Evolutionary conservation across 2,329 filamentous ascomycete species (phyloP).

Genomic region (Penicillium frequentans): DNA sequence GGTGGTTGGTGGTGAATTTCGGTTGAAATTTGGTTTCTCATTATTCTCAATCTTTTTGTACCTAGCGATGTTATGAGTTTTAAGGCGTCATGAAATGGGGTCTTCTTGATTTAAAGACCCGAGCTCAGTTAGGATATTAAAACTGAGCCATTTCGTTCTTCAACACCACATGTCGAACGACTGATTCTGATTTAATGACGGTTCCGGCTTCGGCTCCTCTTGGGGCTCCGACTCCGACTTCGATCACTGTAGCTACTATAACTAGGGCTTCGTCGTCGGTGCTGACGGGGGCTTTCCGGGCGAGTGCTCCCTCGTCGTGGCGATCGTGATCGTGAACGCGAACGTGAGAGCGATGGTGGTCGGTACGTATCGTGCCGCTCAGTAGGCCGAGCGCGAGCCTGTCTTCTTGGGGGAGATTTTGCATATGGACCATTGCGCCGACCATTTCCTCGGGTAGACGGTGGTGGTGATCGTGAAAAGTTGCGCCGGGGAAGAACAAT

Average conservation of each 20-base stretch:
- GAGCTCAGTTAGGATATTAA: not conserved
- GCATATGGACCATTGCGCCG: constrained; percentile 37
- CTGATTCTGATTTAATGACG: constrained; percentile 16
- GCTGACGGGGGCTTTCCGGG: constrained; percentile 37
- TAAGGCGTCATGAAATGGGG: not conserved
- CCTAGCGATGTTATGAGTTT: not conserved
- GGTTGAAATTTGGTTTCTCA: not conserved
- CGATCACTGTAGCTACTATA: constrained; percentile 60
- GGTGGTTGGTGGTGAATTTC: not conserved
- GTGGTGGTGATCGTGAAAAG: constrained; percentile 76
- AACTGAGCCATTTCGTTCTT: not conserved
- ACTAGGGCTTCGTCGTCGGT: constrained; percentile 59
- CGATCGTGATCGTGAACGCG: constrained; percentile 44
- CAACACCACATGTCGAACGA: not conserved
- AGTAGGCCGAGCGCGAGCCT: constrained; percentile 37
- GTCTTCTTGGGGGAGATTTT: constrained; percentile 39
- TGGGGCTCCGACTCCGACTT: constrained; percentile 49
- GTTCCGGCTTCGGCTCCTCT: constrained; percentile 47
- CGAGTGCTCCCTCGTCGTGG: constrained; percentile 38
- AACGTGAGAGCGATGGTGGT: constrained; percentile 57
- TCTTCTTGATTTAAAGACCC: not conserved
- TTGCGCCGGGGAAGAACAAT: constrained; percentile 83
- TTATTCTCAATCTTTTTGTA: not conserved
- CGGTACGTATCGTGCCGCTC: constrained; percentile 60
- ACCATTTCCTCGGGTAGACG: constrained; percentile 61